Evolutionary conservation across 2,329 filamentous ascomycete species (phyloP), one percentile per base, ranked within the genome.

Genomic region (Colletotrichum acutatum): DNA sequence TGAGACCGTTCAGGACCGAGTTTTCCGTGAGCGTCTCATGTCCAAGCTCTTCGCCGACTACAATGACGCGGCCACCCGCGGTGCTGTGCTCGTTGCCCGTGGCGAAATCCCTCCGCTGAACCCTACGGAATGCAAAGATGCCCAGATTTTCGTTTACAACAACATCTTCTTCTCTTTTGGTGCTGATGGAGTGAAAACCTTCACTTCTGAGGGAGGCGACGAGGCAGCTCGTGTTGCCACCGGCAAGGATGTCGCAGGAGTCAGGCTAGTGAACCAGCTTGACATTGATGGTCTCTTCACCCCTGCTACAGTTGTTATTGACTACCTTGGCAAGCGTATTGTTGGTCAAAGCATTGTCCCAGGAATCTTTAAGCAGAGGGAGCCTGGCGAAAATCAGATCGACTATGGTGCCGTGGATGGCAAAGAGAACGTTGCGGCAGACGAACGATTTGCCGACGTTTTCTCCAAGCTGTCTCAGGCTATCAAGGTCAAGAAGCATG

Each of bases 81-180:
- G 97, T 74, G 96, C 97, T 37, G 94, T 98, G 58, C 87, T 98
- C 76, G 96, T 99, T 66, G 96, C 95, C 28, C 90, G 94, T 70
- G 97, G 97, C 66, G 97, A 99, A 82, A 93, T 99, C 75, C 92
- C 95, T 24, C 95, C 97, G 7, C 85, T 99, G 67, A 99, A 99
- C 85, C 97, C 97, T 7, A 98, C 96, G 0, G 97, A 99, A 84
- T 92, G 89, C 75, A 91, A 89, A 76, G 96, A 99, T 82, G 97
- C 97, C 4, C 97, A 99, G 82, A 99, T 99, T 76, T 99, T 98
- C 79, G 96, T 99, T 28, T 98, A 98, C 87, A 98, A 98, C 88
- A 99, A 99, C 84, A 95, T 99, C 77, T 99, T 99, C 87, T 99
- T 98, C 87, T 98, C 97, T 0, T 98, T 98, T 78, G 97, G 97